These are phyloP conservation scores for Westerdykella sp. DNA, from an alignment of 2,329 filamentous ascomycete genomes.

Conservation along the genomic window DNA sequence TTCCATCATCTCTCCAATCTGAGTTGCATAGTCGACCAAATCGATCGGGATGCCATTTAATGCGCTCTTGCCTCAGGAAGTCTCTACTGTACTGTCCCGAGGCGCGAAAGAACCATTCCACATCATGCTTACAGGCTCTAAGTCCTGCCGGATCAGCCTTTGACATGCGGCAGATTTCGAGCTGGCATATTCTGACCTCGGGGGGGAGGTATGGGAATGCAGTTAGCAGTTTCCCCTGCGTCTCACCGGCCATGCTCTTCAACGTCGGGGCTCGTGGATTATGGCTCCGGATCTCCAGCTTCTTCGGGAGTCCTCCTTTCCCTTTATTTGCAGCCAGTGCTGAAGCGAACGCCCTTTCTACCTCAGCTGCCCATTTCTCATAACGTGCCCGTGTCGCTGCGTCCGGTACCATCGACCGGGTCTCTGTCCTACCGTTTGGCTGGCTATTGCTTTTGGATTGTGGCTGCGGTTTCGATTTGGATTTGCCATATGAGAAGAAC, in stretches of 20 bases:
- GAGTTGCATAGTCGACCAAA: conserved; percentile 32
- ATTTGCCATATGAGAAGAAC: conserved; percentile 20
- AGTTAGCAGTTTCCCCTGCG: conserved; percentile 13
- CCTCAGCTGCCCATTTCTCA: conserved; percentile 25
- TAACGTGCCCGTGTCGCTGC: conserved; percentile 22
- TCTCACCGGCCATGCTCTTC: conserved; percentile 34
- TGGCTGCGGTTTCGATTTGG: conserved; percentile 13
- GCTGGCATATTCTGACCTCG: conserved; percentile 16
- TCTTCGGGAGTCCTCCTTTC: conserved; percentile 11
- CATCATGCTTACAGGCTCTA: conserved; percentile 31
- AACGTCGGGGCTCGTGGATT: conserved; percentile 25
- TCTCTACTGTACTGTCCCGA: conserved; percentile 32
- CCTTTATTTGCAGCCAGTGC: conserved; percentile 19
- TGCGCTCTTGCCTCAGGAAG: conserved; percentile 30
- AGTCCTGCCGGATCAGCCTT: conserved; percentile 22
- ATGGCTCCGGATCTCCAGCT: conserved; percentile 26
- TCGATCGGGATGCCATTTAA: conserved; percentile 35
- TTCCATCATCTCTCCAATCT: conserved; percentile 26
- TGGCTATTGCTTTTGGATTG: background rate
- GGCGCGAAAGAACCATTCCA: conserved; percentile 25
- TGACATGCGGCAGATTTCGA: conserved; percentile 16
- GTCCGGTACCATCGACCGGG: conserved; percentile 7
- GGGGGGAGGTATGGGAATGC: conserved; percentile 28
- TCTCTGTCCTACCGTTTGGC: background rate
- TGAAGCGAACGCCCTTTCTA: conserved; percentile 20